Evolutionary conservation across 495 filamentous ascomycete genomes (phyloP), one percentile per base, ranked within the genome.

Genomic region (Penicillium samsonianum): DNA sequence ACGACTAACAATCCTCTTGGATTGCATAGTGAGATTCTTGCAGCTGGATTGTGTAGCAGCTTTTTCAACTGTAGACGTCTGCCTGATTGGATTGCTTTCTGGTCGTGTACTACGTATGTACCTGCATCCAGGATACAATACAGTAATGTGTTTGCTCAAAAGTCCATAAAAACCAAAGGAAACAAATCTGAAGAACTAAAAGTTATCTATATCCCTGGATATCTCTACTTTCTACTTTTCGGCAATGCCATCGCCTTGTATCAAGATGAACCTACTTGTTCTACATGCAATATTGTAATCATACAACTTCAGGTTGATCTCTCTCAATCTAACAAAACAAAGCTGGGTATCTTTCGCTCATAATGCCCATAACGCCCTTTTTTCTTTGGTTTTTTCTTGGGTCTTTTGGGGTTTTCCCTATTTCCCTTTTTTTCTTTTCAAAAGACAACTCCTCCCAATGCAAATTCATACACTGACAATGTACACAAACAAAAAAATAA

Each of bases 321-420:
- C 6, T 31, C 19, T 48, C 8, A 17, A 46, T 26, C 23, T 23
- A 37, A 14, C 14, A 12, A 30, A 50, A 50, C 19, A 50, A 31
- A 16, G 17, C 12, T 28, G 49, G 49, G 49, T 52, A 52, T 52
- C 49, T 25, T 48, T 31, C 45, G 45, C 45, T 48, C 45, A 19
- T 10, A 48, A 48, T 41, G 22, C 49, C n/a, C 35, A 11, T 9
- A 41, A 52, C 33, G 23, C 14, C 47, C 28, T 3, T 1, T 35
- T 33, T n/a, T 35, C 20, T 47, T 9, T 28, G 26, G n/a, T n/a
- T n/a, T n/a, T n/a, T n/a, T n/a, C n/a, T n/a, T n/a, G n/a, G n/a
- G n/a, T n/a, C n/a, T n/a, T n/a, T n/a, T n/a, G n/a, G n/a, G n/a
- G n/a, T n/a, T n/a, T n/a, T n/a, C n/a, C n/a, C n/a, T n/a, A n/a